These are phyloP conservation scores for Pholiota adiposa DNA, from an alignment of 1,284 basidiomycete genomes.

Conservation along the genomic window DNA sequence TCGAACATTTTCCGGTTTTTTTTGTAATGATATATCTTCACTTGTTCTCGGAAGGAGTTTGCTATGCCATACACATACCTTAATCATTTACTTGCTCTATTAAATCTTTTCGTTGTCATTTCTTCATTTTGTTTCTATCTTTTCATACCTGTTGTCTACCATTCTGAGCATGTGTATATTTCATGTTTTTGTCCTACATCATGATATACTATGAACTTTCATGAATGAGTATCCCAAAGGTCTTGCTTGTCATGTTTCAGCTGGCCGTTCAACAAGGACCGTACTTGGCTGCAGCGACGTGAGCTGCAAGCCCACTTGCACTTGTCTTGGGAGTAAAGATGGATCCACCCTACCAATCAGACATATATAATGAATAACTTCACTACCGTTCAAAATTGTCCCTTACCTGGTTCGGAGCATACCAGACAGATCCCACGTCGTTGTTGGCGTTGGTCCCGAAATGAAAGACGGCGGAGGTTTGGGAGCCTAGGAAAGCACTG, in stretches of 20 bases:
- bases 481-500: conserved; percentile 41
- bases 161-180: conserved; percentile 7
- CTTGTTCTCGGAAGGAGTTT: conserved; percentile 12
- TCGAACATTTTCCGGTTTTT: conserved; percentile 16
- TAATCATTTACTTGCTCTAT: conserved; percentile 24
- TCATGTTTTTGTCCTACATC: background rate
- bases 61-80: conserved; percentile 12
- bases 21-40: conserved; percentile 22
- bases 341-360: conserved; percentile 38
- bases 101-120: conserved; percentile 6
- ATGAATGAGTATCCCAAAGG: background rate
- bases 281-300: conserved; percentile 45
- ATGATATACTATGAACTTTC: conserved; percentile 6
- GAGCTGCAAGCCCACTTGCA: conserved; percentile 42
- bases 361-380: no score
- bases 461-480: conserved; percentile 41
- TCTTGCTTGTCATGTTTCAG: background rate
- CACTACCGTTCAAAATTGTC: background rate
- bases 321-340: conserved; percentile 43
- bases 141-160: background rate
- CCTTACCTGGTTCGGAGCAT: conserved; percentile 42
- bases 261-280: conserved; percentile 30
- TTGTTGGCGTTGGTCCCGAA: conserved; percentile 39
- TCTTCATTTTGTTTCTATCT: conserved; percentile 5
- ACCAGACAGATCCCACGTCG: conserved; percentile 55